Conservation (phyloP, 345 rosid species). For the Syzygium jambos region DNA sequence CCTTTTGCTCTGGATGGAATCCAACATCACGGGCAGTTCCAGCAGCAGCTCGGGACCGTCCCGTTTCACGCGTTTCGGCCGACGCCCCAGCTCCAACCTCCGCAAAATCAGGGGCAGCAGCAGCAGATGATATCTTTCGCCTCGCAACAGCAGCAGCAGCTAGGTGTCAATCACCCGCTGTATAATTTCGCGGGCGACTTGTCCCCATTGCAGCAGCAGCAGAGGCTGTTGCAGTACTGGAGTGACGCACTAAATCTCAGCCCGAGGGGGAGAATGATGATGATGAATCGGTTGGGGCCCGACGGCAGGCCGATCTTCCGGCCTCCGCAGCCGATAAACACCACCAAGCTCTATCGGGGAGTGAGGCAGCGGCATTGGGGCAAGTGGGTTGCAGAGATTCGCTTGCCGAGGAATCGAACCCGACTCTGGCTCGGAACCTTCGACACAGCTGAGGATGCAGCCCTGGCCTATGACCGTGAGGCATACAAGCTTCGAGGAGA, state of each 20-base stretch:
- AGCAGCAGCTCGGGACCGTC: constrained; percentile 24
- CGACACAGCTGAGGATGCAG: constrained; percentile 93
- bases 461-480: constrained; percentile 87
- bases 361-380: constrained; percentile 98
- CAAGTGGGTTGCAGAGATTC: constrained; percentile 98
- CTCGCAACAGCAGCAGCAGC: constrained; percentile 27
- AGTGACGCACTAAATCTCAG: constrained; percentile 52
- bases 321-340: constrained; percentile 60
- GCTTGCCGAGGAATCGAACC: constrained; percentile 82
- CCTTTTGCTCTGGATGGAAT: constrained; percentile 44
- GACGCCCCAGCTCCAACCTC: constrained; percentile 9
- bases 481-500: constrained; percentile 83
- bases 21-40: constrained; percentile 25
- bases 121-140: constrained; percentile 73
- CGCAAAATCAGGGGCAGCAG: constrained; percentile 9
- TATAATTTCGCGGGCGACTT: constrained; percentile 16
- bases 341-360: constrained; percentile 85
- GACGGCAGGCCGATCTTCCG: constrained; percentile 44
- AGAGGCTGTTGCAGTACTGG: constrained; percentile 57
- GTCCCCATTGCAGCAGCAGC: constrained; percentile 32
- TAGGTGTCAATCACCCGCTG: constrained; percentile 14
- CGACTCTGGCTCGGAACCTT: constrained; percentile 96
- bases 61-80: constrained; percentile 19
- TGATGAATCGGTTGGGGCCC: constrained; percentile 62
- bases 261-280: constrained; percentile 72